Percentiles rank a stretch among this genome's conserved stretches.
phyloP scores from a whole-genome alignment of 2,329 filamentous ascomycete genomes.

The Cytospora chrysosperma region DNA sequence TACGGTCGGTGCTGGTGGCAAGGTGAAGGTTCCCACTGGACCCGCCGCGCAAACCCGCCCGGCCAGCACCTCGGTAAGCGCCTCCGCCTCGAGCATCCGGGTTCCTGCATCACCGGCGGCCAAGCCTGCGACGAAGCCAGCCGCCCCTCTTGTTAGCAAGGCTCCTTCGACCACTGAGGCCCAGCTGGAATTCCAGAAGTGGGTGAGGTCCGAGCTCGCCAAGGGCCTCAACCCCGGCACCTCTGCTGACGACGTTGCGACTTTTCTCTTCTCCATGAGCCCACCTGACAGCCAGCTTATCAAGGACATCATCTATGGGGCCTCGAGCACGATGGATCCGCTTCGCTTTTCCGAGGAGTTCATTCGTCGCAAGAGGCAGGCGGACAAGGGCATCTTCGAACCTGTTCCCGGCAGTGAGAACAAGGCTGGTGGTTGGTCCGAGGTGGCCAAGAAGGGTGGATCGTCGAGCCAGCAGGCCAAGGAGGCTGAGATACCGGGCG shows the following conservation, averaged over 20 bases:
- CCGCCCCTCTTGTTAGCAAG: slow-evolving; percentile 37
- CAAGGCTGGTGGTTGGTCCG: slow-evolving; percentile 73
- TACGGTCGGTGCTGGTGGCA: slow-evolving; percentile 90
- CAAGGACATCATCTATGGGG: slow-evolving; percentile 78
- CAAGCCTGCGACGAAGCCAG: slow-evolving; percentile 38
- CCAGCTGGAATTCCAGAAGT: slow-evolving; percentile 91
- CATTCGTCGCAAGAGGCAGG: slow-evolving; percentile 85
- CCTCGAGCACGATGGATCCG: slow-evolving; percentile 87
- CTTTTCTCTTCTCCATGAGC: slow-evolving; percentile 65
- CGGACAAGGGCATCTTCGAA: slow-evolving; percentile 80
- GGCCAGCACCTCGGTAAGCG: slow-evolving; percentile 33
- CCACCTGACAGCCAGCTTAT: slow-evolving; percentile 18
- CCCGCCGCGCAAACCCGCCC: slow-evolving; percentile 51
- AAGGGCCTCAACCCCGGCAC: slow-evolving; percentile 62
- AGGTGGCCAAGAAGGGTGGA: slow-evolving; percentile 91
- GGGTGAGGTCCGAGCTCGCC: slow-evolving; percentile 76
- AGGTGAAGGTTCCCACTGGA: slow-evolving; percentile 73
- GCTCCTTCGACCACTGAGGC: slow-evolving; percentile 50
- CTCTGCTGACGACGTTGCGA: slow-evolving; percentile 76
- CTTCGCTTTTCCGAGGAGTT: slow-evolving; percentile 94
- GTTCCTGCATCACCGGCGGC: slow-evolving; percentile 3
- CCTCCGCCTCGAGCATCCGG: slow-evolving; percentile 31
- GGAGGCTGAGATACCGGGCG: slow-evolving; percentile 37
- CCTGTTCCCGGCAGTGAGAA: slow-evolving; percentile 55
- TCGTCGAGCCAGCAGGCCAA: slow-evolving; percentile 47